phyloP scores from a whole-genome alignment of 345 rosid genomes.

The Psidium friedrichsthalianum region DNA sequence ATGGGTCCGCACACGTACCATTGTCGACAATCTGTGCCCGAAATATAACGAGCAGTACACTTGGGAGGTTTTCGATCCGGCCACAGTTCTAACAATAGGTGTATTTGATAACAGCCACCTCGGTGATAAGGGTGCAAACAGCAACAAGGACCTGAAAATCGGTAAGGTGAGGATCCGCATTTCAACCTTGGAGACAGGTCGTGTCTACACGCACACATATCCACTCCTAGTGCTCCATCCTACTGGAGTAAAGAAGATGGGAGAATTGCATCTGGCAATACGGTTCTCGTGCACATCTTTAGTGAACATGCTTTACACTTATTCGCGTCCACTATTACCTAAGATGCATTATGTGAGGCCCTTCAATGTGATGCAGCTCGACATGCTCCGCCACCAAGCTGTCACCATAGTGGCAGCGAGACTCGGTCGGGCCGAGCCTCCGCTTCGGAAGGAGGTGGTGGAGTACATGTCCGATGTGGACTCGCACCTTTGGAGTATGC shows the following conservation, averaged over 20 bases:
- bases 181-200: conserved; percentile 81
- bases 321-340: conserved; percentile 74
- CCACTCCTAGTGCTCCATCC: conserved; percentile 89
- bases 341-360: conserved; percentile 94
- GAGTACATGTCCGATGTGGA: conserved; percentile 95
- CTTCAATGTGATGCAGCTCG: conserved; percentile 75
- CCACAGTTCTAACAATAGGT: conserved; percentile 85
- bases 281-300: conserved; percentile 75
- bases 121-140: conserved; percentile 42
- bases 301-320: conserved; percentile 77
- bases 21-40: conserved; percentile 72
- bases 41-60: conserved; percentile 94
- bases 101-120: conserved; percentile 91
- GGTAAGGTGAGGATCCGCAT: conserved; percentile 94
- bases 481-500: conserved; percentile 96
- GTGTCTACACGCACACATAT: conserved; percentile 86
- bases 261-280: conserved; percentile 85
- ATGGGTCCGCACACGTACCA: conserved; percentile 88
- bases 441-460: conserved; percentile 78
- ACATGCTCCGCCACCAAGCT: conserved; percentile 82
- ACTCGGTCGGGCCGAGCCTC: conserved; percentile 89
- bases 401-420: conserved; percentile 69
- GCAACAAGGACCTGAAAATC: conserved; percentile 56
- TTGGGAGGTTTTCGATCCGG: conserved; percentile 95
- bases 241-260: conserved; percentile 91